Evolutionary conservation across 129 eudicot genomes (phyloP), one percentile per base, ranked within the genome.

Genomic region (Lactuca saligna): DNA sequence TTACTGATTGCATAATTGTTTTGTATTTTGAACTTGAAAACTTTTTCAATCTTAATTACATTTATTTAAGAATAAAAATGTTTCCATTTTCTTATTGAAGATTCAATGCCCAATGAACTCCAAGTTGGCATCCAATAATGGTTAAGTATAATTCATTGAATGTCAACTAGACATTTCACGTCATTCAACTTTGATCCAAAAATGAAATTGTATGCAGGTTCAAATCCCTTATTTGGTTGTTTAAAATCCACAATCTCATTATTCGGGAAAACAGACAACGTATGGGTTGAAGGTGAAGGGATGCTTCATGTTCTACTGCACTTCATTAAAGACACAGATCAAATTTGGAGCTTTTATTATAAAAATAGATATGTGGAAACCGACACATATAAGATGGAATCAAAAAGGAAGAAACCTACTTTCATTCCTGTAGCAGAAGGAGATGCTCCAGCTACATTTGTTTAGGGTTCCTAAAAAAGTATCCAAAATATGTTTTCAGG

Each of bases 201-300:
- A 8, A 17, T 61, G 61, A 6, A 35, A 54, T 3, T 7, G 6
- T 68, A 4, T 60, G 57, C 64, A 70, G 82, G 82, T 10, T 8
- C 82, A 65, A 78, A 78, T 71, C 82, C 82, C 4, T 49, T 71
- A 13, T 78, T 63, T 35, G 82, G 82, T 20, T 77, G 77, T 57
- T 41, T 63, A 55, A 71, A 78, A 50, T 20, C 31, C 8, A 7
- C 73, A 7, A 25, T 33, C 33, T 78, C 82, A 6, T 48, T 71
- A 42, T 66, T 78, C 49, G 82, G 82, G 46, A 78, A 53, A 70
- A n/a, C 82, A 13, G 68, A 65, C 41, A 39, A 57, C 35, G 1
- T 71, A 8, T 78, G 82, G 82, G 29, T 76, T 25, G 81, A 76
- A 76, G 81, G 81, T 38, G 81, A 76, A 55, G 77, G 82, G 38